Evolutionary conservation across 805 yeast species (phyloP).

Genomic region (Saccharomycopsis guyanensis): DNA sequence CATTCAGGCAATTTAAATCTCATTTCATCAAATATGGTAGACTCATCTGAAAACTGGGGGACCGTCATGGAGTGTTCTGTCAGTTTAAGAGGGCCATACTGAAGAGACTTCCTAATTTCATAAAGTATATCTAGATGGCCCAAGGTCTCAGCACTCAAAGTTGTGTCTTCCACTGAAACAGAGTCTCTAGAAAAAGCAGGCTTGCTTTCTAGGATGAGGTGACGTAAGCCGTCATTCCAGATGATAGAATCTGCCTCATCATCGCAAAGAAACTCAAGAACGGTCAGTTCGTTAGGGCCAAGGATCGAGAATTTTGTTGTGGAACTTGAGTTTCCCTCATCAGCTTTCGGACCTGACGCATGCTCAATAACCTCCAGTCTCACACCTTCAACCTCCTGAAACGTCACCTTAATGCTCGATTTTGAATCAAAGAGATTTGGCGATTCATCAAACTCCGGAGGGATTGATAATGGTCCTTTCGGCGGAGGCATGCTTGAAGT

Average conservation of each 20-base stretch:
- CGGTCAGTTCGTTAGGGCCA: background rate
- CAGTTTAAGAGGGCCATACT: slow-evolving; percentile 5
- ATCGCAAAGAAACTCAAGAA: slow-evolving; percentile 1
- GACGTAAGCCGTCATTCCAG: slow-evolving; percentile 6
- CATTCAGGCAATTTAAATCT: background rate
- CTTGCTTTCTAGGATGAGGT: background rate
- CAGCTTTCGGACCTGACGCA: background rate
- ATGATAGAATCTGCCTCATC: slow-evolving; percentile 1
- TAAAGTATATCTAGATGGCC: slow-evolving; percentile 2
- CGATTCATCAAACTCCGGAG: background rate
- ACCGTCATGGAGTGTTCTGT: background rate
- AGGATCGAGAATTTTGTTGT: slow-evolving; percentile 1
- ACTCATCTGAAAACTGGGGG: background rate
- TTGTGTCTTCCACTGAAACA: background rate
- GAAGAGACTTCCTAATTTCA: slow-evolving; percentile 1
- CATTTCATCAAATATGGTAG: background rate
- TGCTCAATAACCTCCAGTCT: background rate
- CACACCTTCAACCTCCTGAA: background rate
- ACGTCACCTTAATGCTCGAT: background rate
- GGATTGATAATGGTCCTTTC: background rate
- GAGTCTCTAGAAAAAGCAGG: background rate
- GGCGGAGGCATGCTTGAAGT: background rate
- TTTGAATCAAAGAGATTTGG: background rate
- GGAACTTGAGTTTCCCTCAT: background rate
- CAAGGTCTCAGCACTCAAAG: background rate